A percentile compares a stretch with the other conserved stretches of the same genome.
phyloP scores from a whole-genome alignment of 768 basidiomycete genomes.

The Mycena metata region DNA sequence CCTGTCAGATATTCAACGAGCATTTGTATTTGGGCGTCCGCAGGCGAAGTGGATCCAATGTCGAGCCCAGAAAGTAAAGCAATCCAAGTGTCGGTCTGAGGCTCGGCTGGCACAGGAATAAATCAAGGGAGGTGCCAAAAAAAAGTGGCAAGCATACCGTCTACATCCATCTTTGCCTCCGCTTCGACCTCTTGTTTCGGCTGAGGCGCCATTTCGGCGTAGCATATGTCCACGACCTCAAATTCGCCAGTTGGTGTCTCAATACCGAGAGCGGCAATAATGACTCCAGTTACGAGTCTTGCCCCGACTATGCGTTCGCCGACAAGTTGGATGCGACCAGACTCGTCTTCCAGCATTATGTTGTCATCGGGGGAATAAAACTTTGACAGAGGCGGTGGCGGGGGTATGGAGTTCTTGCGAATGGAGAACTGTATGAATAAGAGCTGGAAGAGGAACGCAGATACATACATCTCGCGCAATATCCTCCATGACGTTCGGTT shows the following conservation, averaged over 20 bases:
- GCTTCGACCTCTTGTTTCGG: conserved; percentile 42
- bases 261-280: conserved; percentile 90
- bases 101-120: conserved; percentile 21
- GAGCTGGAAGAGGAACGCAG: conserved; percentile 5
- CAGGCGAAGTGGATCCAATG: conserved; percentile 71
- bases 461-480: conserved; percentile 89
- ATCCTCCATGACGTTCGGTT: conserved; percentile 98
- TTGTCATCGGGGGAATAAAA: conserved; percentile 83
- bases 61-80: conserved; percentile 90
- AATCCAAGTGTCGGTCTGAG: conserved; percentile 78
- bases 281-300: conserved; percentile 89
- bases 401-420: conserved; percentile 86
- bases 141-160: conserved; percentile 59
- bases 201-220: conserved; percentile 85
- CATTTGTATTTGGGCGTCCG: conserved; percentile 85
- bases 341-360: conserved; percentile 96
- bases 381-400: conserved; percentile 82
- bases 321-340: conserved; percentile 90
- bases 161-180: conserved; percentile 74
- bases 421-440: conserved; percentile 30
- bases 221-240: conserved; percentile 92
- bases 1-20: conserved; percentile 92
- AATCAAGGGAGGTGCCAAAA: conserved; percentile 11
- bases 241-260: conserved; percentile 94
- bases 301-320: conserved; percentile 76